Evolutionary conservation across 495 filamentous ascomycete species (phyloP), one percentile per base, ranked within the genome.

Genomic region (Darksidea phi): DNA sequence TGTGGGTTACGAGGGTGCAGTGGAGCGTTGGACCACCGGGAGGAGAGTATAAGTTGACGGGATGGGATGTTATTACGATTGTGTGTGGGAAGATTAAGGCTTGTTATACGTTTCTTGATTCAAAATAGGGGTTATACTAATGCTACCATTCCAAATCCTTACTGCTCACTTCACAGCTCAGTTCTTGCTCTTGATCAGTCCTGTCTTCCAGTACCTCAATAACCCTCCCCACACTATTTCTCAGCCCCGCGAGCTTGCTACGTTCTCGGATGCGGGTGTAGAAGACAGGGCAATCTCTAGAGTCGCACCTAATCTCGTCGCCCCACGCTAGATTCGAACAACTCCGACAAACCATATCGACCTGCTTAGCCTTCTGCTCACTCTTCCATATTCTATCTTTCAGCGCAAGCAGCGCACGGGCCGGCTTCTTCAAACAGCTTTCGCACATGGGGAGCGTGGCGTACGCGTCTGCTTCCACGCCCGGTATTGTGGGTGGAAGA

Each of bases 201-300:
- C 10, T 32, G 3, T 61, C 54, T 57, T 76, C 71, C 20, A 76
- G 56, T 11, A 63, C 54, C 38, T 64, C 61, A n/a, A 74, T 25
- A 1, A 74, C 71, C 41, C 42, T 59, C 0, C 59, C 73, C 10
- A 71, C 59, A 4, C 69, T 60, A 11, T 53, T 73, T 74, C 70
- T 85, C 64, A 86, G 80, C 60, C 78, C 83, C 55, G 76, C 78
- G 63, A 88, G 77, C 71, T 79, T 74, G 11, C 86, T 79, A 56
- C 72, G 71, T 73, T 91, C 86, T 74, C 87, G 88, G 11, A 88
- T 83, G 51, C 95, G 76, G 1, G 88, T 87, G 71, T 97, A 98
- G 67, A 94, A 97, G 2, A 96, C 89, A 0, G 91, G 88, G 71
- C 94, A 98, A 73, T 96, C 94, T 72, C 85, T 81, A 64, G 88